A percentile compares a stretch with the other conserved stretches of the same genome.
Conservation (phyloP, 257 asterid species). For the Petunia secreta region DNA sequence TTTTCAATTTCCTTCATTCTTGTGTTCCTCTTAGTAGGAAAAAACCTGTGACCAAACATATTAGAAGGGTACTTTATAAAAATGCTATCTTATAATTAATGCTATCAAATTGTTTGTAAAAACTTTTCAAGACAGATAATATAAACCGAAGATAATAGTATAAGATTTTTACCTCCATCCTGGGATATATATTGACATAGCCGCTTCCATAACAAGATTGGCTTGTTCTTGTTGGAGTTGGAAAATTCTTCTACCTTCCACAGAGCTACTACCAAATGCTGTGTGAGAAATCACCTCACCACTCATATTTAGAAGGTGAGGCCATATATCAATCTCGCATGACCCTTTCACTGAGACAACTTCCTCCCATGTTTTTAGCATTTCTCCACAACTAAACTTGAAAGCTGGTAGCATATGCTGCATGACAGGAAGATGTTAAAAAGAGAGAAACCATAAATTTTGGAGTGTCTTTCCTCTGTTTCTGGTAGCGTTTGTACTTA, state of each 20-base stretch:
- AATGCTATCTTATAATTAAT: background rate
- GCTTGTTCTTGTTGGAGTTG: slow-evolving; percentile 47
- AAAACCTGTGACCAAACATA: slow-evolving; percentile 28
- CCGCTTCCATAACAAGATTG: slow-evolving; percentile 27
- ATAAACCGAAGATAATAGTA: too few relatives aligned
- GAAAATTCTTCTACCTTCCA: slow-evolving; percentile 52
- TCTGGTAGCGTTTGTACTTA: too few relatives aligned
- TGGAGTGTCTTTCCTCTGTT: too few relatives aligned
- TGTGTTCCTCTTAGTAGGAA: slow-evolving; percentile 46
- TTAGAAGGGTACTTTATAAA: too few relatives aligned
- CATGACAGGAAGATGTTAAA: too few relatives aligned
- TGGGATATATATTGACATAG: slow-evolving; percentile 38
- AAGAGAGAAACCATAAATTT: too few relatives aligned
- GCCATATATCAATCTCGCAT: slow-evolving; percentile 49
- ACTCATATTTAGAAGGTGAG: slow-evolving; percentile 34
- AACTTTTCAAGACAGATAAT: background rate
- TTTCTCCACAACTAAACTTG: slow-evolving; percentile 36
- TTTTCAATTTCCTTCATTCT: slow-evolving; percentile 41
- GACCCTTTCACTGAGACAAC: slow-evolving; percentile 30
- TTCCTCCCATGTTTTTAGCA: slow-evolving; percentile 43
- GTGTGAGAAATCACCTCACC: slow-evolving; percentile 51
- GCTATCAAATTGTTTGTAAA: too few relatives aligned
- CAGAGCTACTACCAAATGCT: background rate
- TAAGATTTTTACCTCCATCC: slow-evolving; percentile 41
- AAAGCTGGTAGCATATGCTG: slow-evolving; percentile 53